Conservation (phyloP, 169 alveolate species). For the Babesia caballi region DNA sequence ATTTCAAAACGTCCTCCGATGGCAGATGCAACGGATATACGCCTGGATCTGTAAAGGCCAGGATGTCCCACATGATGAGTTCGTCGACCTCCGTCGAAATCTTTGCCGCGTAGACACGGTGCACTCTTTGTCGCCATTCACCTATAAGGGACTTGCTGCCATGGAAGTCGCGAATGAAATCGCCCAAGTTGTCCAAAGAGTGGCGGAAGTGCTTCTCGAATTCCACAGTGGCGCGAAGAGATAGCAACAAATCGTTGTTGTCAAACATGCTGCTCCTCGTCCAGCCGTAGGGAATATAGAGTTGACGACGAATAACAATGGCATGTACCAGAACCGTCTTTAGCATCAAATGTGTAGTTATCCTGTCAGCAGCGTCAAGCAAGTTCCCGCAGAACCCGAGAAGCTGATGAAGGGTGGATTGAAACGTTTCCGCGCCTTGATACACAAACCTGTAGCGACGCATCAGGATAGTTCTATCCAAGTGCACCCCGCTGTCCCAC, state of each 20-base stretch:
- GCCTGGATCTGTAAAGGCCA: conserved; percentile 20
- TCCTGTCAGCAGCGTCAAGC: conserved; percentile 74
- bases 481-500: conserved; percentile 92
- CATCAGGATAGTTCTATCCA: conserved; percentile 91
- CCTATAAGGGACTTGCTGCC: not conserved
- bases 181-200: not conserved
- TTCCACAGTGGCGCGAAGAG: conserved; percentile 85
- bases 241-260: conserved; percentile 91
- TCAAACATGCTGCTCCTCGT: conserved; percentile 94
- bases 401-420: conserved; percentile 83
- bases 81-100: conserved; percentile 13
- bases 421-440: conserved; percentile 96
- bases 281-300: conserved; percentile 98
- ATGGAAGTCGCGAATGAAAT: not conserved
- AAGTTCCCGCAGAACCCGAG: conserved; percentile 82
- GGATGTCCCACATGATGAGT: conserved; percentile 12
- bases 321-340: conserved; percentile 96
- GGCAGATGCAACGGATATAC: not conserved
- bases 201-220: not conserved
- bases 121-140: conserved; percentile 20
- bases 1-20: not conserved
- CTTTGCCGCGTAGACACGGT: conserved; percentile 15
- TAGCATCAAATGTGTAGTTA: conserved; percentile 86
- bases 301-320: conserved; percentile 87
- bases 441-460: conserved; percentile 91